phyloP scores from a whole-genome alignment of 2,329 filamentous ascomycete genomes.

The Eurotiales sp. region DNA sequence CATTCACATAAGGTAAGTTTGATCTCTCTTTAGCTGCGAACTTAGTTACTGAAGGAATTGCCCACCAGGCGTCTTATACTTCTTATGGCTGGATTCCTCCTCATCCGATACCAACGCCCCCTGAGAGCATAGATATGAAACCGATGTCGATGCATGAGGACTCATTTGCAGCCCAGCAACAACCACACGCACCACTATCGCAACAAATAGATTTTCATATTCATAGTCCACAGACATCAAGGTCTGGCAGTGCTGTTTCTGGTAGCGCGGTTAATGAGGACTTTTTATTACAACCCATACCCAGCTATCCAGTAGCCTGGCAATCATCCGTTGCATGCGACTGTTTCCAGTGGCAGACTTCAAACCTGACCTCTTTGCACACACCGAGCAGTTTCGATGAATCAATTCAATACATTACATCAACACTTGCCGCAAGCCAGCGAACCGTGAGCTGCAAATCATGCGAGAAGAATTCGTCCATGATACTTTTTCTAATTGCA shows the following conservation, averaged over 20 bases:
- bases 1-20: slow-evolving; percentile 1
- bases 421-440: slow-evolving; percentile 9
- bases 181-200: neutral
- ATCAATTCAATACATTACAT: slow-evolving; percentile 3
- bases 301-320: neutral
- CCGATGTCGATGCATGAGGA: slow-evolving; percentile 1
- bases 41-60: neutral
- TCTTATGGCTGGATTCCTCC: slow-evolving; percentile 8
- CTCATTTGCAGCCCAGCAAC: neutral
- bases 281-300: neutral
- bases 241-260: neutral
- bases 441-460: slow-evolving; percentile 9
- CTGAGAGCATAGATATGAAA: slow-evolving; percentile 7
- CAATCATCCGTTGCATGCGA: slow-evolving; percentile 4
- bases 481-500: slow-evolving; percentile 7
- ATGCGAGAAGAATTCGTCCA: slow-evolving; percentile 12
- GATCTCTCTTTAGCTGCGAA: neutral
- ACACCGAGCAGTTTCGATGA: slow-evolving; percentile 6
- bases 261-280: neutral
- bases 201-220: neutral
- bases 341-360: slow-evolving; percentile 13
- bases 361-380: slow-evolving; percentile 12
- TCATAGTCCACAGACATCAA: slow-evolving; percentile 1
- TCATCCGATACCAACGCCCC: slow-evolving; percentile 7
- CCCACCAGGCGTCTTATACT: neutral